A percentile compares a stretch with the other conserved stretches of the same genome.
Conservation (phyloP, 768 basidiomycete species). For the Termitomyces sp. region DNA sequence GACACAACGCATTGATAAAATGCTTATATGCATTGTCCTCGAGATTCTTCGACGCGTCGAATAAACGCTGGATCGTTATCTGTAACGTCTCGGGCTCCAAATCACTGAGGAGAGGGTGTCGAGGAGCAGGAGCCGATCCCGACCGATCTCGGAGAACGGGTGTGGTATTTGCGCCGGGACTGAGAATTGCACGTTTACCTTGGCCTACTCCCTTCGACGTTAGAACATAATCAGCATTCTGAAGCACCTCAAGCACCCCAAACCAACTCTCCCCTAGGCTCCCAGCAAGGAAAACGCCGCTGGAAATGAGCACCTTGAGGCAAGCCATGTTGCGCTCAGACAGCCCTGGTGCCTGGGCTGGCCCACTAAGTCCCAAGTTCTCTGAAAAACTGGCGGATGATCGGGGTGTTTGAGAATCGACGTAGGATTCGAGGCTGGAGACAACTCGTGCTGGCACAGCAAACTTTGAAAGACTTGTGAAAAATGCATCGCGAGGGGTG, state of each 20-base stretch:
- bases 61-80: conserved; percentile 73
- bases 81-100: conserved; percentile 75
- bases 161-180: conserved; percentile 25
- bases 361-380: conserved; percentile 57
- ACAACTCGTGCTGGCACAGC: conserved; percentile 91
- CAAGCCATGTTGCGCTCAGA: conserved; percentile 91
- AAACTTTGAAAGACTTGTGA: conserved; percentile 85
- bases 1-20: conserved; percentile 77
- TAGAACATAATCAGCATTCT: conserved; percentile 93
- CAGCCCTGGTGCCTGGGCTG: conserved; percentile 63
- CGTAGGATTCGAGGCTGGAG: conserved; percentile 66
- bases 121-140: conserved; percentile 24
- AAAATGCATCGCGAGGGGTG: conserved; percentile 92
- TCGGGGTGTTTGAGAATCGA: conserved; percentile 54
- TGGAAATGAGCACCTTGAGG: conserved; percentile 75
- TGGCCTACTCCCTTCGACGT: conserved; percentile 49
- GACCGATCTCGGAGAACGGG: conserved; percentile 32
- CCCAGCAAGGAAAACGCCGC: conserved; percentile 78
- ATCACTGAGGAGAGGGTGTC: conserved; percentile 68
- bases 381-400: conserved; percentile 60
- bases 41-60: conserved; percentile 81
- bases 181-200: conserved; percentile 28
- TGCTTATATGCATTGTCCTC: conserved; percentile 80
- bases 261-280: conserved; percentile 93
- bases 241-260: conserved; percentile 82